A percentile compares a stretch with the other conserved stretches of the same genome.
Conservation (phyloP, 1,284 basidiomycete genomes). For the Cystobasidium sp. region DNA sequence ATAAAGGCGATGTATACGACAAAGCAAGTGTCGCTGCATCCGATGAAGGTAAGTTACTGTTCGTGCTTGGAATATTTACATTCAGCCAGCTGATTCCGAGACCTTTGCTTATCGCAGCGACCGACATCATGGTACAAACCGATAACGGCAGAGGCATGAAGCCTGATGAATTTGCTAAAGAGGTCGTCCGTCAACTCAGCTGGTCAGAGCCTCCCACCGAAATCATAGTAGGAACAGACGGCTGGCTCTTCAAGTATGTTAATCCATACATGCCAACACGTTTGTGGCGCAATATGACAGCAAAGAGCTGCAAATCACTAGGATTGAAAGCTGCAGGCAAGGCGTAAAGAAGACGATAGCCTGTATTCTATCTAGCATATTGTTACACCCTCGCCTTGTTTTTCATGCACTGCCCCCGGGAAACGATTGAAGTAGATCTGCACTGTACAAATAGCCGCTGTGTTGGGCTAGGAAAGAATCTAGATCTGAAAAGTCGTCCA, state of each 20-base stretch:
- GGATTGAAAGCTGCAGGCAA: constrained; percentile 8
- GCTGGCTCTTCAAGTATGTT: constrained; percentile 36
- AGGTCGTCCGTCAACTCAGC: constrained; percentile 16
- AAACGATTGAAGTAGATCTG: constrained; percentile 25
- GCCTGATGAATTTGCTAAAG: constrained; percentile 28
- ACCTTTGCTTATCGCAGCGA: neutral
- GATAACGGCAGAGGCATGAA: constrained; percentile 40
- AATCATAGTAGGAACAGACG: constrained; percentile 35
- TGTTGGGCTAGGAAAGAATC: constrained; percentile 38
- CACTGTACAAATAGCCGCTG: constrained; percentile 26
- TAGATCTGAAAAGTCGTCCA: constrained; percentile 28
- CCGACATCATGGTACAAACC: constrained; percentile 36
- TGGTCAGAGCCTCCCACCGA: constrained; percentile 28
- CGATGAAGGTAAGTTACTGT: constrained; percentile 16
- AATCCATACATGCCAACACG: constrained; percentile 36
- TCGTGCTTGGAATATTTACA: neutral
- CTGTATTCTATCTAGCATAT: neutral
- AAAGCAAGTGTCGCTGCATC: constrained; percentile 29
- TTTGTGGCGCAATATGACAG: constrained; percentile 25
- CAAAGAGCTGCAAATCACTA: constrained; percentile 21
- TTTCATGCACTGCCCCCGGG: constrained; percentile 10
- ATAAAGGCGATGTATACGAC: constrained; percentile 29
- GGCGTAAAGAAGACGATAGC: neutral
- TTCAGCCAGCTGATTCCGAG: neutral
- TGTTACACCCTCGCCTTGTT: neutral